Evolutionary conservation across 2,329 filamentous ascomycete genomes (phyloP), one percentile per base, ranked within the genome.

Genomic region (Pseudodiploospora longispora): DNA sequence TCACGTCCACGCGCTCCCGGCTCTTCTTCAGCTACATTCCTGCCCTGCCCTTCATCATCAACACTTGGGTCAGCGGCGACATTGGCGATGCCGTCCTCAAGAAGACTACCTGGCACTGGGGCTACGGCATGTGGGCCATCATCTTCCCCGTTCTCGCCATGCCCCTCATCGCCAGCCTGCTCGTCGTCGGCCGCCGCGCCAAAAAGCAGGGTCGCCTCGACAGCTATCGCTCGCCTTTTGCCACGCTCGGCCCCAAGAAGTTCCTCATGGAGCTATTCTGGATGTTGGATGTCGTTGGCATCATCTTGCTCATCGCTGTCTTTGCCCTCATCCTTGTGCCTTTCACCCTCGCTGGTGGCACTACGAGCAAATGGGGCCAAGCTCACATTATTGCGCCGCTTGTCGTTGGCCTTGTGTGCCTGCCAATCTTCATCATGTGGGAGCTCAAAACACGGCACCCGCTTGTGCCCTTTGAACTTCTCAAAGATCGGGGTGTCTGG

Each of bases 401-500:
- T 4, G 69, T 73, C 35, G 35, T 72, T 19, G 70, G 64, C 57
- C 53, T 74, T 33, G 52, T 67, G 37, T 71, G 66, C 51, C 66
- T 75, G 39, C 75, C 76, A 4, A 62, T 67, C 28, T 78, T 79
- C 37, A 59, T 75, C 10, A 40, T 74, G 31, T 72, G 72, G 62
- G 69, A 76, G 46, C 50, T 71, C 54, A 48, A 68, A 58, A 60
- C 70, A 53, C 52, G 69, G 66, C 66, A 72, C 46, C 63, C 80
- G 60, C 71, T 83, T 50, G 62, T 82, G 1, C 80, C 80, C 4
- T 82, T 83, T 61, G 44, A 64, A 44, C 65, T 81, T 2, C 68
- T 84, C 54, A 78, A 75, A 59, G 78, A 84, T 55, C 77, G 81
- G 27, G 71, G 70, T n/a, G 72, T 83, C 28, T 83, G 80, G 77